These are phyloP conservation scores for Cyberlindnera amylophila DNA, from an alignment of 805 yeast genomes.

Conservation along the genomic window DNA sequence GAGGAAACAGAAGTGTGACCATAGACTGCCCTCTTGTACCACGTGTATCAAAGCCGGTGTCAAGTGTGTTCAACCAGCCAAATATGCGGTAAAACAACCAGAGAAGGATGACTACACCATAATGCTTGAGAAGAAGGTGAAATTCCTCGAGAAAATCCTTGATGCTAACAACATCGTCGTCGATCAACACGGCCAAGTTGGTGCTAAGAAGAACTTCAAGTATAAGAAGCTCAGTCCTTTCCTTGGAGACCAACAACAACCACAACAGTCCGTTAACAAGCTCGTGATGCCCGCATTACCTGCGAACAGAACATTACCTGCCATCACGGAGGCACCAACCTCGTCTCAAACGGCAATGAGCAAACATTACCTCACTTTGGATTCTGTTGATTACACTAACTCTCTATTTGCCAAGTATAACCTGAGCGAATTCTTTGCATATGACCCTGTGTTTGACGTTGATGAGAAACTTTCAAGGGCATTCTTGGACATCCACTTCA, in stretches of 20 bases:
- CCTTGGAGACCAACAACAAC: conserved; percentile 17
- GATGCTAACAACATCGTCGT: conserved; percentile 29
- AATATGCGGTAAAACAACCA: conserved; percentile 44
- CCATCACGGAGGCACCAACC: conserved; percentile 7
- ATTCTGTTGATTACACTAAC: conserved; percentile 36
- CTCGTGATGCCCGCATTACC: conserved; percentile 10
- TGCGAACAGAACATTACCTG: conserved; percentile 16
- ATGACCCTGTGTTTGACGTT: conserved; percentile 50
- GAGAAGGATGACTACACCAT: conserved; percentile 55
- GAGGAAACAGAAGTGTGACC: conserved; percentile 63
- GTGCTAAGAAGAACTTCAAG: conserved; percentile 31
- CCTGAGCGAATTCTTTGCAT: conserved; percentile 39
- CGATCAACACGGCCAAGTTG: conserved; percentile 27
- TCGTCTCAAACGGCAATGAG: not conserved
- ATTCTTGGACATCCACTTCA: conserved; percentile 51
- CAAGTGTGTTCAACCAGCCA: conserved; percentile 60
- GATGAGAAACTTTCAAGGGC: conserved; percentile 47
- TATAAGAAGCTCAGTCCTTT: conserved; percentile 38
- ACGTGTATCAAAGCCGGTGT: conserved; percentile 63
- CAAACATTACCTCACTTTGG: conserved; percentile 23
- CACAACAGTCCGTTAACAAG: conserved; percentile 5
- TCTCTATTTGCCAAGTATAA: conserved; percentile 45
- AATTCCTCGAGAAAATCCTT: conserved; percentile 45
- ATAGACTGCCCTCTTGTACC: conserved; percentile 59
- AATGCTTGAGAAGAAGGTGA: conserved; percentile 52